Base-by-base conservation (phyloP, 192 early-diverging fungal genomes). In the Dimargaris xerosporica region DNA sequence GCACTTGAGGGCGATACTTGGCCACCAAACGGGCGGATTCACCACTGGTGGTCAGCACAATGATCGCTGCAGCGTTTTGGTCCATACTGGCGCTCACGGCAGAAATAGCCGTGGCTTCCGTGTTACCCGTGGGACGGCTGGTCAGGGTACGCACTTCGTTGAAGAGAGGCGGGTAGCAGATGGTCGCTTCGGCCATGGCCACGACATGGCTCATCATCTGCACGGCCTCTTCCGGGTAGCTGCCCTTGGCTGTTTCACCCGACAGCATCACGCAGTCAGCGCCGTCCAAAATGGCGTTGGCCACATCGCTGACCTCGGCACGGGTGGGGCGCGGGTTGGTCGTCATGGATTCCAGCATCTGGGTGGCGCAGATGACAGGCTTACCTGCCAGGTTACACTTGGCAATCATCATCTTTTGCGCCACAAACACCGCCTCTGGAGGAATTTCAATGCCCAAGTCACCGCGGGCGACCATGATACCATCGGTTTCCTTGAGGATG, bases 181-280 rank as follows among this genome's bases (percentile, higher is more conserved):
- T 88, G 62, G 90, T 88, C 3, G 87, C 85, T 75, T 99, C 96
- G 62, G 96, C 93, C 51, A 92, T 79, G 39, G 87, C 73, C 73
- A 91, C 88, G 62, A 95, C 93, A 64, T 88, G 83, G 73, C 89
- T 77, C 94, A 98, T 98, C 82, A 93, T 96, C 51, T 81, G 73
- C 48, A 98, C 90, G 29, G 95, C 88, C 68, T 88, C 80, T 63
- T 91, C 73, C 41, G 95, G 95, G 75, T 93, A 93, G 46, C 77
- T 68, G 13, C 95, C 95, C 79, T 96, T 96, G 63, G 95, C 95
- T 4, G 93, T 96, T 76, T 98, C 95, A 55, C 95, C 95, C 51
- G 91, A 94, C 51, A 99, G 77, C 96, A 99, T 99, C 64, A 99
- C 96, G 70, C 91, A 94, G 80, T 99, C 96, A 45, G 91, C 88